Conservation (phyloP, 2,329 filamentous ascomycete species). For the Fusarium cyanostomum region DNA sequence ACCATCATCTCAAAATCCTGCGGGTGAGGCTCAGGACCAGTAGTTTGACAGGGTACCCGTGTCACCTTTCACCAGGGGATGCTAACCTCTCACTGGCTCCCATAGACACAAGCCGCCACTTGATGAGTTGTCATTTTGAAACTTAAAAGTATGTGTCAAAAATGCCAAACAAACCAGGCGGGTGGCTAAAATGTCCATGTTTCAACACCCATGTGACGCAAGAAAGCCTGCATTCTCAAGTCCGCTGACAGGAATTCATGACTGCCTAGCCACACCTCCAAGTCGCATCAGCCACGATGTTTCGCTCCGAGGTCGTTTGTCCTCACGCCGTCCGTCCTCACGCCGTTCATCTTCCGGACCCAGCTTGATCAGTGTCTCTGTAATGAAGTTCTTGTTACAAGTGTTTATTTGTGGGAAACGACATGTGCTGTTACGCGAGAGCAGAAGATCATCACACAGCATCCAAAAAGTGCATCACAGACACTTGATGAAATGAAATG, state of each 20-base stretch:
- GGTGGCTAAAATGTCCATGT: slow-evolving; percentile 16
- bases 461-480: no score
- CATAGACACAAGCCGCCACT: slow-evolving; percentile 18
- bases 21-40: slow-evolving; percentile 12
- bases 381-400: no score
- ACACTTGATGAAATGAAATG: no score
- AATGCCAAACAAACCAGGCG: slow-evolving; percentile 13
- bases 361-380: no score
- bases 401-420: no score
- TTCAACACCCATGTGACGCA: slow-evolving; percentile 33
- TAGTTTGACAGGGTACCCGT: slow-evolving; percentile 12
- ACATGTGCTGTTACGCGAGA: no score
- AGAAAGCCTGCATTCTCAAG: background rate
- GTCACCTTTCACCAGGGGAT: slow-evolving; percentile 1
- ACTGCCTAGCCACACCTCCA: slow-evolving; percentile 13
- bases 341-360: no score
- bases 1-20: slow-evolving; percentile 7
- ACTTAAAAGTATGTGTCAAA: slow-evolving; percentile 25
- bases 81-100: no score
- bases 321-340: no score
- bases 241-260: slow-evolving; percentile 32
- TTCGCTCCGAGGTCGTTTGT: no score
- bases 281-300: slow-evolving; percentile 10
- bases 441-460: no score
- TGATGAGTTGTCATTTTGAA: slow-evolving; percentile 28